Percentiles rank a stretch among this genome's conserved stretches.
phyloP scores from a whole-genome alignment of 306 rosid species.

The Echinosophora koreensis region DNA sequence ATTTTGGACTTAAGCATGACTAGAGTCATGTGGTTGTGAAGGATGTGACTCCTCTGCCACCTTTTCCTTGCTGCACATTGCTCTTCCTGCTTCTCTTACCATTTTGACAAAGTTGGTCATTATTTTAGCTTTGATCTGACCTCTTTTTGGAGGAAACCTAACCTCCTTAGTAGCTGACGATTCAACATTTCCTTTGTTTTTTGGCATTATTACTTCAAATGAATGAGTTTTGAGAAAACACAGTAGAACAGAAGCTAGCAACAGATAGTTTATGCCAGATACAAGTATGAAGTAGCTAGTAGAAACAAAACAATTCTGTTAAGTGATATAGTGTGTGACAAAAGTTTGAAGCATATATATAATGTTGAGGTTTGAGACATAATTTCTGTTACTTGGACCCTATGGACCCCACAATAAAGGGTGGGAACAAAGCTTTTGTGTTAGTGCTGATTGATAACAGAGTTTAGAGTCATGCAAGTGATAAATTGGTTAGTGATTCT shows the following conservation, averaged over 20 bases:
- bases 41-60: constrained; percentile 46
- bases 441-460: constrained; percentile 3
- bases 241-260: constrained; percentile 8
- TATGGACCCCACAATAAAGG: neutral
- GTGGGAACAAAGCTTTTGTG: constrained; percentile 14
- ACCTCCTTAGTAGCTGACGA: constrained; percentile 29
- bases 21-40: constrained; percentile 37
- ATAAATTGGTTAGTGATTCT: neutral
- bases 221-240: constrained; percentile 2
- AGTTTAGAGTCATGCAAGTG: neutral
- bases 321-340: neutral
- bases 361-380: constrained; percentile 24
- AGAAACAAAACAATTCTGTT: constrained; percentile 5
- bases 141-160: constrained; percentile 69
- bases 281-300: neutral
- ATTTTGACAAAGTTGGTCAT: constrained; percentile 37
- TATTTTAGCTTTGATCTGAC: constrained; percentile 69
- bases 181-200: constrained; percentile 40
- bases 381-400: neutral
- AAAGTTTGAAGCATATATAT: constrained; percentile 38
- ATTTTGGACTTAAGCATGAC: constrained; percentile 3
- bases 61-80: constrained; percentile 48
- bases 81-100: constrained; percentile 51
- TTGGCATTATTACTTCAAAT: constrained; percentile 56
- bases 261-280: constrained; percentile 28